Evolutionary conservation across 208 protist genomes (phyloP).

Genomic region (Angomonas desouzai): DNA sequence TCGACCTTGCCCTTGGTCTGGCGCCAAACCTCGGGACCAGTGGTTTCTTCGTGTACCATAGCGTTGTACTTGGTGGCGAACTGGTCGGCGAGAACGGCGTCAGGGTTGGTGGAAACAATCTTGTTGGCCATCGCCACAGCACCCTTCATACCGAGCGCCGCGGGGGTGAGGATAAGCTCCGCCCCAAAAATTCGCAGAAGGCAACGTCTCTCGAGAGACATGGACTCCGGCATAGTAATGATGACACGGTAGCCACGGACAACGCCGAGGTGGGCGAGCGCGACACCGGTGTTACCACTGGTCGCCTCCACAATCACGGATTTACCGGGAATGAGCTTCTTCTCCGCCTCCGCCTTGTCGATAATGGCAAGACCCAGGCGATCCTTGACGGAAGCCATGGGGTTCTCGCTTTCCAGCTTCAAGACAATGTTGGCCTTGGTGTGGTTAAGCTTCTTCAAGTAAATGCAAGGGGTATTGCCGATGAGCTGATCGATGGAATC

Average conservation of each 20-base stretch:
- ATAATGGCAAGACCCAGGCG: constrained; percentile 77
- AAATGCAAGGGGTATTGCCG: constrained; percentile 87
- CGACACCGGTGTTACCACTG: constrained; percentile 89
- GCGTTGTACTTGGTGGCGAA: constrained; percentile 88
- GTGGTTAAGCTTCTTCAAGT: constrained; percentile 78
- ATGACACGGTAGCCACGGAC: constrained; percentile 84
- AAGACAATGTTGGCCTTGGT: constrained; percentile 75
- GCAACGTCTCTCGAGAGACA: constrained; percentile 85
- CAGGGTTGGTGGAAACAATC: constrained; percentile 63
- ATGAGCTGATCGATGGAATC: constrained; percentile 76
- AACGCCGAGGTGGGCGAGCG: constrained; percentile 76
- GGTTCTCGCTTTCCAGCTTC: constrained; percentile 86
- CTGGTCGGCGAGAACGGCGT: constrained; percentile 80
- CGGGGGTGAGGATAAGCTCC: constrained; percentile 87
- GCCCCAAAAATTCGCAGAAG: constrained; percentile 84
- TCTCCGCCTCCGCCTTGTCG: constrained; percentile 79
- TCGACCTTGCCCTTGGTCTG: constrained; percentile 79
- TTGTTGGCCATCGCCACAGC: constrained; percentile 76
- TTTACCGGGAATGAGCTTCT: constrained; percentile 72
- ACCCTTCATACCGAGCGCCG: constrained; percentile 86
- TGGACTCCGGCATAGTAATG: constrained; percentile 90
- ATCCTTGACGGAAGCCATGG: constrained; percentile 86
- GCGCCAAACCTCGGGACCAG: constrained; percentile 86
- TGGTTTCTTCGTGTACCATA: constrained; percentile 86
- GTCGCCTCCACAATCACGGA: constrained; percentile 86